Evolutionary conservation across 2,329 filamentous ascomycete species (phyloP), one percentile per base, ranked within the genome.

Genomic region (Aspergillus eucalypticola): DNA sequence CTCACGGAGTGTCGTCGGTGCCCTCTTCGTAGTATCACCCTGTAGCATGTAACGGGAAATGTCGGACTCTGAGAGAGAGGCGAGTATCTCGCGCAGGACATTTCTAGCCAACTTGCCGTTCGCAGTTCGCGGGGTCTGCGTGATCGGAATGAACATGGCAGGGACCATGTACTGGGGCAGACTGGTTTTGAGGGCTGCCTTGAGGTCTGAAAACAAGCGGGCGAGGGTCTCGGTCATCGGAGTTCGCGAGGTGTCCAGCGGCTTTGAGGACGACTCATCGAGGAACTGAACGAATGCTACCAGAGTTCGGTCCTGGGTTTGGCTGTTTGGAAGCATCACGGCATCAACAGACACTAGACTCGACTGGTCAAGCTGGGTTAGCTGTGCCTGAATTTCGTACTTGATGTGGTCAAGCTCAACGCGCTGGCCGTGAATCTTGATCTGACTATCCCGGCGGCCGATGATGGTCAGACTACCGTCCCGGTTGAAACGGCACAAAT

Each of bases 381-480:
- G 44, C 10, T 23, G 19, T 11, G 19, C 5, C 19, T 25, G 44
- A 13, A 54, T 21, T 11, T 60, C 46, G 19, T 38, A 41, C 19
- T 60, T 53, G 8, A 60, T 48, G 7, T 56, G 53, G 3, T 15
- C 39, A 3, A 53, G 48, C 17, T 60, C 58, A 11, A 60, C 27
- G 6, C 58, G 46, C 17, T 52, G 35, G 15, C 58, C 58, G 7
- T 48, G 46, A 8, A 60, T 23, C 53, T 60, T 60, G 48, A 53
- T 39, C 19, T 60, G 58, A 8, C 3, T 46, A 27, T 56, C 53
- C 5, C 35, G 38, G 11, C 58, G 58, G 6, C 38, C 32, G 7
- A 60, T 29, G 8, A 42, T 56, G 3, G 10, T n/a, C 2, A 60
- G 13, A 7, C 15, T 44, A 3, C 58, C 58, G 7, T 60, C 58